Base-by-base conservation (phyloP, 352 stramenopile species). In the Paralagenidium karlingii region DNA sequence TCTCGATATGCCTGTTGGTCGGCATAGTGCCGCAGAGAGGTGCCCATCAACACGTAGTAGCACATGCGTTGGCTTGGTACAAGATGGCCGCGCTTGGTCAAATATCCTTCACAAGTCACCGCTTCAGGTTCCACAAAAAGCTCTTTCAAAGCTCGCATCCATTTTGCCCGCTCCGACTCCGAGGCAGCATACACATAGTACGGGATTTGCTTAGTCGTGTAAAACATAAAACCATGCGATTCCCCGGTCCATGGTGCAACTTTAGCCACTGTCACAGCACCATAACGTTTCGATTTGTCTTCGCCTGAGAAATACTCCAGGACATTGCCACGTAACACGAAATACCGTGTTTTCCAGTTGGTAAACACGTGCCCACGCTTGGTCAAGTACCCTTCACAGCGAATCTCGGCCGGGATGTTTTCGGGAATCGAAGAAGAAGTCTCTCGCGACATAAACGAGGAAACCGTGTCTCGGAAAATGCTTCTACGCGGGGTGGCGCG, bases 261-360 rank as follows among this genome's bases (percentile, higher is more conserved):
- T 48, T 93, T 93, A 32, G 82, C 74, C 20, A 93, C 73, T 33
- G 73, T 79, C 5, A 93, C 80, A n/a, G 64, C 78, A 15, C 79
- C 79, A 34, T 90, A 86, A 30, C 77, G 76, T 49, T 90, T 90
- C 25, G 51, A 60, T 54, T 90, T 92, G 43, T 87, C 76, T 48
- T 90, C 79, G 28, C 69, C 63, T 2, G 74, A 65, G 31, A 86
- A 92, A 46, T 92, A 92, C 43, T 89, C 78, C 33, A 92, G 53
- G 36, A 86, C 67, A 24, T 89, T 82, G 8, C 71, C 69, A 16
- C 75, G 63, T 29, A 93, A 50, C 24, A 83, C 82, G 48, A 93
- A 93, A 58, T 89, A 93, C 18, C 80, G 71, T 44, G 78, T 93
- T 56, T 91, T 93, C 80, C 80, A 93, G 55, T 86, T 93, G 20